Base-by-base conservation (phyloP, 257 asterid species). In the Plantago elongata region DNA sequence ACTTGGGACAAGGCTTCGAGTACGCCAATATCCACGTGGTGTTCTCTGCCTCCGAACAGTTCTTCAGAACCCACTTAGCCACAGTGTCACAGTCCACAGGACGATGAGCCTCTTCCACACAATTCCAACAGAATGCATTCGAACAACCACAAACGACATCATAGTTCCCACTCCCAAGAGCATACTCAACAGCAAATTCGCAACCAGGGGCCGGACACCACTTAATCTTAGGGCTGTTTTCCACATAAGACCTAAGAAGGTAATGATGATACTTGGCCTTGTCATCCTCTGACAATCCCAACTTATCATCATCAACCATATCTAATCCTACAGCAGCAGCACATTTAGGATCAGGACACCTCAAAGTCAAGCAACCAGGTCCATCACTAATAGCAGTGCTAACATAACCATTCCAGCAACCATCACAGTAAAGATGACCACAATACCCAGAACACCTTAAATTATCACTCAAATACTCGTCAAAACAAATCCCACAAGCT, bases 121-220 rank as follows among this genome's bases (percentile, higher is more conserved):
- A 60, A 74, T 85, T 90, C 98, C 98, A 90, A 74, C 98, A 91
- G 70, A 91, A 91, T 61, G 88, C 71, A 69, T 79, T 63, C 54
- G 95, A 72, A 77, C 98, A 91, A 45, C 82, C 71, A 60, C 96
- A 91, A 52, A 82, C 75, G 63, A 91, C 90, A 66, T 91, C 96
- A 75, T 76, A 88, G 71, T 77, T 88, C 64, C 92, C 95, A 77
- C 98, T 75, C 58, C 96, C 96, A 64, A 81, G 83, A 64, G 73
- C 75, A 74, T 75, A 88, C 63, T 91, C 95, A 58, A 88, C 96
- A 69, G 91, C 96, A 68, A 66, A 84, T 66, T 87, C 97, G 74
- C 97, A 90, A 38, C 97, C 97, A 42, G 95, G 97, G 69, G 90
- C 95, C 2, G 97, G 96, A 69, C 97, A 90, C 97, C 96, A 87